These are phyloP conservation scores for Oryza glaberrima DNA, from an alignment of 176 grass and related monocot genomes.

Conservation along the genomic window DNA sequence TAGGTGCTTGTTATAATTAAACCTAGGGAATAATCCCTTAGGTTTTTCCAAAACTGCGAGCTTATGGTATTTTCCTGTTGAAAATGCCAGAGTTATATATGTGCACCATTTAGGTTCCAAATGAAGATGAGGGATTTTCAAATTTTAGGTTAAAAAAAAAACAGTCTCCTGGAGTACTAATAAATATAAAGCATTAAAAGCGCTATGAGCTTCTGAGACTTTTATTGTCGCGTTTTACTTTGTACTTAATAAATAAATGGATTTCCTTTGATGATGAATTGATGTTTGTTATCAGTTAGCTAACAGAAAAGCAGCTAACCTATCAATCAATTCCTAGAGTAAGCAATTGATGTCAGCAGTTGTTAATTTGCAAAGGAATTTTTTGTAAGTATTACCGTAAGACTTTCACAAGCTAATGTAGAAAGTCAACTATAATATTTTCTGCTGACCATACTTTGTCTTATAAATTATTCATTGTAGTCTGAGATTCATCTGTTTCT, in stretches of 20 bases:
- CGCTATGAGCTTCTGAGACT: not conserved
- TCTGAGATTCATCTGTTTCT: not conserved
- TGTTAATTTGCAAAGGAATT: not conserved
- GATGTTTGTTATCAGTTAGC: not conserved
- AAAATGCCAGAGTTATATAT: not conserved
- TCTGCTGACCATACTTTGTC: slow-evolving; percentile 1
- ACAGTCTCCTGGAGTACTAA: not conserved
- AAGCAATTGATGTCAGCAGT: not conserved
- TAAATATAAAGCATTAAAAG: not conserved
- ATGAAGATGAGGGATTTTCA: not conserved
- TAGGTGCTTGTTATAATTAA: not conserved
- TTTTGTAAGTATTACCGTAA: slow-evolving; percentile 9
- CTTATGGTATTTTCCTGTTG: not conserved
- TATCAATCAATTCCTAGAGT: not conserved
- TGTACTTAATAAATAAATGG: not conserved
- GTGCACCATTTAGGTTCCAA: not conserved
- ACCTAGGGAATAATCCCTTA: not conserved
- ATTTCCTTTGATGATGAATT: not conserved
- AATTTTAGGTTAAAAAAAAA: not conserved
- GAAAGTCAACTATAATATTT: not conserved
- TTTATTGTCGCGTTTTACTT: not conserved
- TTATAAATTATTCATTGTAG: not conserved
- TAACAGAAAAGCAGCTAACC: not conserved
- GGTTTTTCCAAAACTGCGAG: not conserved
- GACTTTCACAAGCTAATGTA: not conserved